Conservation (phyloP, 805 yeast species). For the Hanseniaspora jakobsenii region DNA sequence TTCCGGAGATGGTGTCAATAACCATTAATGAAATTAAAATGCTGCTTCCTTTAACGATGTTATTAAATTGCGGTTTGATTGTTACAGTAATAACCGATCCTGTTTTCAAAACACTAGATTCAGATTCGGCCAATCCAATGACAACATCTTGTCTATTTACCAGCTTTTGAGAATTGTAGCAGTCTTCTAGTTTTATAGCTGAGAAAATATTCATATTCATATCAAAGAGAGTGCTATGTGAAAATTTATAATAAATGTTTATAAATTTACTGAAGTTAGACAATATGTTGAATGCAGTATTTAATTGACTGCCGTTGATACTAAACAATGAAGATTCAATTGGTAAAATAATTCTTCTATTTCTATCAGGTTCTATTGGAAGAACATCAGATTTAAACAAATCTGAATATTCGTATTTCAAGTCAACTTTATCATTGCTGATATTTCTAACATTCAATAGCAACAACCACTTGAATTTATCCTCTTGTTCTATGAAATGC, state of each 20-base stretch:
- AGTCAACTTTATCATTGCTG: constrained; percentile 49
- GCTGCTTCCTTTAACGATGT: no score
- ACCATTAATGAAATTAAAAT: constrained; percentile 12
- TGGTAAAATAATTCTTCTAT: constrained; percentile 59
- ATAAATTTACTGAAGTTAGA: constrained; percentile 1
- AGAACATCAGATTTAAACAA: constrained; percentile 18
- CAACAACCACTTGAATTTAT: constrained; percentile 28
- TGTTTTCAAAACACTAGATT: neutral
- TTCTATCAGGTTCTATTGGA: constrained; percentile 34
- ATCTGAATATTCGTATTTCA: constrained; percentile 29
- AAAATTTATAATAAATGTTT: neutral
- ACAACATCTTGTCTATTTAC: constrained; percentile 9
- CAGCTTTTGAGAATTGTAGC: constrained; percentile 11
- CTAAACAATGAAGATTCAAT: constrained; percentile 29
- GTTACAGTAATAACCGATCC: neutral
- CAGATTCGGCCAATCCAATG: neutral
- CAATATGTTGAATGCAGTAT: constrained; percentile 3
- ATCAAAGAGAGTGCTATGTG: constrained; percentile 28
- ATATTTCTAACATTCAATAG: constrained; percentile 70
- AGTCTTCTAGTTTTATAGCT: constrained; percentile 11
- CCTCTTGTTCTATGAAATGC: neutral
- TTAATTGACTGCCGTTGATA: neutral
- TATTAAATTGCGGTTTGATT: no score
- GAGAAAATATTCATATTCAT: constrained; percentile 55
- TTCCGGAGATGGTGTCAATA: constrained; percentile 13